Evolutionary conservation across 495 filamentous ascomycete genomes (phyloP).

Genomic region (Podospora comata): DNA sequence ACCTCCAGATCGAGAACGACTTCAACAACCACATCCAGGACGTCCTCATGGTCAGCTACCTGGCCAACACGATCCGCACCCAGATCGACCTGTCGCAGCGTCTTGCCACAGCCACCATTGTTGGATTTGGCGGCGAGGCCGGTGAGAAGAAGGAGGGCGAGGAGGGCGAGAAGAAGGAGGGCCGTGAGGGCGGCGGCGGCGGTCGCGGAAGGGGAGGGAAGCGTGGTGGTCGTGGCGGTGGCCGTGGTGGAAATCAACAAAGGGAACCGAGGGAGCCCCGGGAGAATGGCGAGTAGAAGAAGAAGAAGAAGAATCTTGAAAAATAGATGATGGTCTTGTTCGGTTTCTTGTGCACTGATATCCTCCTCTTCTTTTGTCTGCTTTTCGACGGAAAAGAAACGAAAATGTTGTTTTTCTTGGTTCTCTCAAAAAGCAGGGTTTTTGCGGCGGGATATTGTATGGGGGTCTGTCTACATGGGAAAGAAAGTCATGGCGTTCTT

Average conservation of each 20-base stretch:
- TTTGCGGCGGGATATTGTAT: not conserved
- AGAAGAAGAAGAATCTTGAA: conserved; percentile 13
- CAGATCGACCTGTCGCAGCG: conserved; percentile 97
- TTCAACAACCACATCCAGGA: conserved; percentile 99
- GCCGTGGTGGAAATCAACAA: conserved; percentile 40
- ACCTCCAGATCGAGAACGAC: conserved; percentile 84
- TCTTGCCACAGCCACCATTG: conserved; percentile 79
- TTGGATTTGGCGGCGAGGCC: conserved; percentile 53
- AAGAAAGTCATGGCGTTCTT: not conserved
- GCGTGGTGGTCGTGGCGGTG: conserved; percentile 40
- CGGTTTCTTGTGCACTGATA: conserved; percentile 1
- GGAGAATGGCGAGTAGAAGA: conserved; percentile 29
- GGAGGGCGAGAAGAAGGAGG: conserved; percentile 35
- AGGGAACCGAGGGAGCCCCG: conserved; percentile 43
- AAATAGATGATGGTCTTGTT: conserved; percentile 1
- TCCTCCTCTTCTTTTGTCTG: not conserved
- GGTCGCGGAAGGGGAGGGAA: conserved; percentile 36
- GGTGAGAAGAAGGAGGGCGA: conserved; percentile 44
- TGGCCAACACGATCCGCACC: conserved; percentile 97
- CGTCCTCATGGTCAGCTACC: conserved; percentile 91
- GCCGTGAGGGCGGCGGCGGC: conserved; percentile 36
- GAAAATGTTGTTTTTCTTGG: not conserved
- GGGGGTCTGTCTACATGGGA: not conserved
- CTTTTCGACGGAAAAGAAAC: not conserved
- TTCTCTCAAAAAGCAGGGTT: not conserved